Percentiles rank a stretch among this genome's conserved stretches.
Conservation (phyloP, 495 filamentous ascomycete genomes). For the Massariosphaeria phaeospora region DNA sequence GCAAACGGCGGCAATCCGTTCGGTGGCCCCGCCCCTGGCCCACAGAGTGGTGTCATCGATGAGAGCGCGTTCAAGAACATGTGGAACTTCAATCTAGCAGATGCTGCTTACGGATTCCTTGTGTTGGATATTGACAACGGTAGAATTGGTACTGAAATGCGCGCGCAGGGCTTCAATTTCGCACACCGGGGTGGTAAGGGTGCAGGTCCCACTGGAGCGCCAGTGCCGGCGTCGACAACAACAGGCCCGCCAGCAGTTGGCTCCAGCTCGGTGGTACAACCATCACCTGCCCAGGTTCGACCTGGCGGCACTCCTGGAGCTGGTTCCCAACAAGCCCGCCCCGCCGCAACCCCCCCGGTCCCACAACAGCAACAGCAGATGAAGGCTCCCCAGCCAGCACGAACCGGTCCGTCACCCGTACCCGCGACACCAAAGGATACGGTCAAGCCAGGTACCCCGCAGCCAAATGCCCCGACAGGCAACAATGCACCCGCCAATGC, state of each 20-base stretch:
- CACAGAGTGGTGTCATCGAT: conserved; percentile 81
- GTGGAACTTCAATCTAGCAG: conserved; percentile 99
- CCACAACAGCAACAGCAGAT: conserved; percentile 48
- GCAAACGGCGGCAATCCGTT: conserved; percentile 96
- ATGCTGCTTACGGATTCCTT: conserved; percentile 94
- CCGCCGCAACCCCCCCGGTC: conserved; percentile 36
- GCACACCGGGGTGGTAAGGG: conserved; percentile 77
- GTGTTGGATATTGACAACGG: conserved; percentile 92
- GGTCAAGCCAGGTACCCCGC: conserved; percentile 53
- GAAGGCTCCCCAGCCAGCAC: conserved; percentile 47
- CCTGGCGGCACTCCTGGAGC: conserved; percentile 29
- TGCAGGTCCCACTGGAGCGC: conserved; percentile 31
- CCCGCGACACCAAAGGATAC: conserved; percentile 46
- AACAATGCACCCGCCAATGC: conserved; percentile 37
- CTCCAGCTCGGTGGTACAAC: conserved; percentile 36
- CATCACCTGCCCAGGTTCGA: conserved; percentile 40
- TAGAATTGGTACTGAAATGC: conserved; percentile 95
- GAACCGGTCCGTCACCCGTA: conserved; percentile 45
- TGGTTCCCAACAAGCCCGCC: conserved; percentile 38
- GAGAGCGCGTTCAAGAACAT: conserved; percentile 99
- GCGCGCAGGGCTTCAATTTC: conserved; percentile 99
- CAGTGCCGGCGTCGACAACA: conserved; percentile 36
- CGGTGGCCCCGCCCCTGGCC: conserved; percentile 73
- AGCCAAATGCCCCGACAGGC: conserved; percentile 40
- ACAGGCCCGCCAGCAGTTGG: conserved; percentile 22